These are phyloP conservation scores for Mycena vitilis DNA, from an alignment of 768 basidiomycete genomes.

Conservation along the genomic window DNA sequence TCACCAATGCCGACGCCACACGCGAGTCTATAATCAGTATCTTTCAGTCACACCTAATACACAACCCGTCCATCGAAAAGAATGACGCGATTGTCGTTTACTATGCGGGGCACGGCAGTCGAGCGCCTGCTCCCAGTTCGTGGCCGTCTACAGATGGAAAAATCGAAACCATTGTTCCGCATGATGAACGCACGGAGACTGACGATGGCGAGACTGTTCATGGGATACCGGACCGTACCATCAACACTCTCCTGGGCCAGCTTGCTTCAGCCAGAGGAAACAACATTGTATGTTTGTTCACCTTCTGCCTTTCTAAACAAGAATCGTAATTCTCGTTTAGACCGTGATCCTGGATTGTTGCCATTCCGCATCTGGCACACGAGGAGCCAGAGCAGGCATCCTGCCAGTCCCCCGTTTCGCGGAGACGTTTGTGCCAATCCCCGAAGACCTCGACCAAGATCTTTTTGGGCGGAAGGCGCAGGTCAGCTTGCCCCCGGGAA, in stretches of 20 bases:
- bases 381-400: background rate
- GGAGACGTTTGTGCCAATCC: conserved; percentile 23
- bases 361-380: conserved; percentile 18
- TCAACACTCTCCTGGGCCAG: conserved; percentile 22
- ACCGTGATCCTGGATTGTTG: conserved; percentile 35
- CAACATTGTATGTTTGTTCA: conserved; percentile 25
- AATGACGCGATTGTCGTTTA: conserved; percentile 28
- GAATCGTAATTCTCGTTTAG: conserved; percentile 3
- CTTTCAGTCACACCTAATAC: conserved; percentile 23
- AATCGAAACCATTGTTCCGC: conserved; percentile 27
- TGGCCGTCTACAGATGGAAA: conserved; percentile 24
- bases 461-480: background rate
- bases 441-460: conserved; percentile 16
- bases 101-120: conserved; percentile 32
- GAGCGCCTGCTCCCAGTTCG: conserved; percentile 13
- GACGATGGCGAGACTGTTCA: conserved; percentile 10
- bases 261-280: conserved; percentile 33
- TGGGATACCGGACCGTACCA: conserved; percentile 32
- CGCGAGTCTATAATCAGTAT: conserved; percentile 18
- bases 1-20: conserved; percentile 19
- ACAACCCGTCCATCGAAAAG: conserved; percentile 21
- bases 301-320: background rate
- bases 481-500: conserved; percentile 18
- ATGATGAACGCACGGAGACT: conserved; percentile 21
- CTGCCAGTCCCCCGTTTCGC: conserved; percentile 19